These are phyloP conservation scores for Ascochyta koolunga DNA, from an alignment of 2,329 filamentous ascomycete genomes.

Conservation along the genomic window DNA sequence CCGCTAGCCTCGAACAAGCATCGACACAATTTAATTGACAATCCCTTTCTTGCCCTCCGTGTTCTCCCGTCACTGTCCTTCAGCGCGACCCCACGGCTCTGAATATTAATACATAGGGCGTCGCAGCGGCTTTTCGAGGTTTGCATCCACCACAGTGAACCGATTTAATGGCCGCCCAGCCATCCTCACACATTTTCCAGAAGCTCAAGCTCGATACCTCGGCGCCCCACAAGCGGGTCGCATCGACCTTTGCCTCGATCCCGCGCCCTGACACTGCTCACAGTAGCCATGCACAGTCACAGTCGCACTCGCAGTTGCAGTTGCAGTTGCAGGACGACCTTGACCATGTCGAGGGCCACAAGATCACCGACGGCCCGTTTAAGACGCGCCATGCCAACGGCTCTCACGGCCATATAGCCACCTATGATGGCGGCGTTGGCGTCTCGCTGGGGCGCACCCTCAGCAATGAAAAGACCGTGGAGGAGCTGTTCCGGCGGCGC, in stretches of 20 bases:
- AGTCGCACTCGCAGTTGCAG: no score
- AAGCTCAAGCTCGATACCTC: slow-evolving; percentile 51
- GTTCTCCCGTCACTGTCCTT: slow-evolving; percentile 33
- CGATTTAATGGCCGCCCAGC: slow-evolving; percentile 48
- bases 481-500: slow-evolving; percentile 40
- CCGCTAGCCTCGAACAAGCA: slow-evolving; percentile 19
- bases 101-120: slow-evolving; percentile 32
- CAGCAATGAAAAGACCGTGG: slow-evolving; percentile 35
- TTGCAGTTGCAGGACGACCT: slow-evolving; percentile 30
- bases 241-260: slow-evolving; percentile 48
- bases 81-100: slow-evolving; percentile 39
- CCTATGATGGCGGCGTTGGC: slow-evolving; percentile 30
- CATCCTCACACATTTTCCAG: slow-evolving; percentile 50
- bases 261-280: slow-evolving; percentile 36
- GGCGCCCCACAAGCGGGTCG: slow-evolving; percentile 40
- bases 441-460: slow-evolving; percentile 25
- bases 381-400: slow-evolving; percentile 23
- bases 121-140: slow-evolving; percentile 31
- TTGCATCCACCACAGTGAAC: slow-evolving; percentile 44
- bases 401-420: slow-evolving; percentile 21
- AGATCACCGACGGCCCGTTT: slow-evolving; percentile 27
- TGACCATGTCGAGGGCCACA: slow-evolving; percentile 25
- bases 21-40: slow-evolving; percentile 28
- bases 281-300: slow-evolving; percentile 30
- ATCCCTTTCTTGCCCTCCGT: slow-evolving; percentile 30